phyloP scores from a whole-genome alignment of 805 yeast genomes.

The Starmerella scarabaei region DNA sequence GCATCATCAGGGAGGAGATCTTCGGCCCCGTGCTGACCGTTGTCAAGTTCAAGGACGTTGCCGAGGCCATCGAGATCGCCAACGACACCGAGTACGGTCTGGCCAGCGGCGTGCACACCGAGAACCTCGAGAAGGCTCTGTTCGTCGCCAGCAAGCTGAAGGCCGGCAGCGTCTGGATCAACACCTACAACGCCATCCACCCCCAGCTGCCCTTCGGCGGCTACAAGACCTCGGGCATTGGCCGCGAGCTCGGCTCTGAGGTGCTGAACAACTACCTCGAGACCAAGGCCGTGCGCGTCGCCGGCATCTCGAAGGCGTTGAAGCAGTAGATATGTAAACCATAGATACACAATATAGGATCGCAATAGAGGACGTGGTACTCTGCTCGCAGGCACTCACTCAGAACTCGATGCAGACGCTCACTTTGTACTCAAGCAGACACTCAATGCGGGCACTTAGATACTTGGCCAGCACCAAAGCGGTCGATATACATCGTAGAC shows the following conservation, averaged over 20 bases:
- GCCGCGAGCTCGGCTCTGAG: slow-evolving; percentile 67
- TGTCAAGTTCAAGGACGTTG: slow-evolving; percentile 50
- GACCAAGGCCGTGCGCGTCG: slow-evolving; percentile 64
- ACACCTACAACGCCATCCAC: slow-evolving; percentile 54
- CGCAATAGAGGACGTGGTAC: no score
- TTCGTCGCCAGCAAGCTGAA: slow-evolving; percentile 44
- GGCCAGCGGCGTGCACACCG: slow-evolving; percentile 70
- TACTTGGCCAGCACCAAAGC: no score
- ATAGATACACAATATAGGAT: no score
- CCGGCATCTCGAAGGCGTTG: slow-evolving; percentile 27
- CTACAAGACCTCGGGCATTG: slow-evolving; percentile 64
- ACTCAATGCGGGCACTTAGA: neutral
- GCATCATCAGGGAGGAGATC: slow-evolving; percentile 65
- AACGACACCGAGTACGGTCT: slow-evolving; percentile 66
- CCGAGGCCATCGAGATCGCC: slow-evolving; percentile 56
- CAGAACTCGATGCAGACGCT: neutral
- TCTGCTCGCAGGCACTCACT: neutral
- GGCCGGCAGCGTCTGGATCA: slow-evolving; percentile 60
- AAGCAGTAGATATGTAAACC: neutral
- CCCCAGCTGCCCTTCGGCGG: slow-evolving; percentile 69
- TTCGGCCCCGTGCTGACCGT: slow-evolving; percentile 77
- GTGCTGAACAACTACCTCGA: slow-evolving; percentile 62
- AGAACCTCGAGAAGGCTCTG: slow-evolving; percentile 54
- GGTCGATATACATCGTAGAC: no score
- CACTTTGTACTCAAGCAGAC: no score